Evolutionary conservation across 257 asterid species (phyloP).

Genomic region (Fraxinus cuspidata): DNA sequence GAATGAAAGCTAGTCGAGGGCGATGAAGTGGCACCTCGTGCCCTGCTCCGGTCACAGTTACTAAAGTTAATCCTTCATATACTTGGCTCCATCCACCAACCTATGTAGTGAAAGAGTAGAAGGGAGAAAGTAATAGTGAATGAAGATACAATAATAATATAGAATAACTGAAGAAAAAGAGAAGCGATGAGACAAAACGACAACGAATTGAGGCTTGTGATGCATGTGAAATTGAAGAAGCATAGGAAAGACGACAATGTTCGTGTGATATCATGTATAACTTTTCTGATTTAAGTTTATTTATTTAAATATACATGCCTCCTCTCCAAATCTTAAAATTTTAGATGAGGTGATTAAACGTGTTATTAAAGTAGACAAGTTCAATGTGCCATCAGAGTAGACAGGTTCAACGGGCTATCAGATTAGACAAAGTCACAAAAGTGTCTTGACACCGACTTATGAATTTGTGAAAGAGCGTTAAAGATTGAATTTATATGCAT

Average conservation of each 20-base stretch:
- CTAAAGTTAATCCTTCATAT: constrained; percentile 81
- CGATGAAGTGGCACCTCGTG: constrained; percentile 97
- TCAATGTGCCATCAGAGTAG: no score
- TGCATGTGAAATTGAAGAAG: not conserved
- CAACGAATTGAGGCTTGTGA: not conserved
- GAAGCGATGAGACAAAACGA: not conserved
- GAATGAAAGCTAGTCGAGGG: constrained; percentile 85
- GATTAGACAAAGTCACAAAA: no score
- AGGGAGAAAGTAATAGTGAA: not conserved
- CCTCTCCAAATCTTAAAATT: no score
- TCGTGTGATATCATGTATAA: no score
- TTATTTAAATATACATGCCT: no score
- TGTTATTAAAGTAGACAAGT: no score
- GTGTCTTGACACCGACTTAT: no score
- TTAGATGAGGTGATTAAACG: no score
- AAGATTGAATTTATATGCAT: no score
- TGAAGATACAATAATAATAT: not conserved
- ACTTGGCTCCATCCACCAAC: constrained; percentile 99
- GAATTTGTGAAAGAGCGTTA: no score
- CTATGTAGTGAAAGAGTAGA: constrained; percentile 33
- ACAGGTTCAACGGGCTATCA: no score
- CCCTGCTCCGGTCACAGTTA: constrained; percentile 90
- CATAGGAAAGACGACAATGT: not conserved
- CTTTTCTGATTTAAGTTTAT: no score
- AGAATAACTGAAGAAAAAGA: not conserved